A percentile compares a stretch with the other conserved stretches of the same genome.
These are phyloP conservation scores for Suhomyces vadensis DNA, from an alignment of 805 yeast genomes.

Conservation along the genomic window DNA sequence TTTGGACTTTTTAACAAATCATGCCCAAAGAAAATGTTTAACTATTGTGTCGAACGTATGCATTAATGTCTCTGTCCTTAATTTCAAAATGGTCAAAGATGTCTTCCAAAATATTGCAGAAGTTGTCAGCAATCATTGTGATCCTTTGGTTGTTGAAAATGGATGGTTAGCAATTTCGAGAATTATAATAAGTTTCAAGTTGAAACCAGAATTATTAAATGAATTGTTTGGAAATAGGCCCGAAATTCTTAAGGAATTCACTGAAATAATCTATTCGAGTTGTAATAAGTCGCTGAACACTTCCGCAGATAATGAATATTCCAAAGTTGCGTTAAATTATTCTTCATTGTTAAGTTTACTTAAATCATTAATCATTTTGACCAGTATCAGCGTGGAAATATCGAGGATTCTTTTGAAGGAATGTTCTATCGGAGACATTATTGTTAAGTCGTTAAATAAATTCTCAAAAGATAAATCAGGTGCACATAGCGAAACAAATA, in stretches of 20 bases:
- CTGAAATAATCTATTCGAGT: slow-evolving; percentile 24
- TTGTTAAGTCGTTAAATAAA: slow-evolving; percentile 51
- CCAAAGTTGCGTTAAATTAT: slow-evolving; percentile 30
- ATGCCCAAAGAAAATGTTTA: slow-evolving; percentile 83
- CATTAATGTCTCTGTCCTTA: slow-evolving; percentile 42
- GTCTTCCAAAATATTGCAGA: slow-evolving; percentile 61
- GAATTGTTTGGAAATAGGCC: slow-evolving; percentile 31
- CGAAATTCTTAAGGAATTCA: slow-evolving; percentile 24
- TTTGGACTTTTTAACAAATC: slow-evolving; percentile 85
- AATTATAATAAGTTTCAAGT: slow-evolving; percentile 51
- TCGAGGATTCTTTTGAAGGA: slow-evolving; percentile 47
- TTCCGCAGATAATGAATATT: slow-evolving; percentile 12
- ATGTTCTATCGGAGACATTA: slow-evolving; percentile 47
- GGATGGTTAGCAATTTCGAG: slow-evolving; percentile 66
- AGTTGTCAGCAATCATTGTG: slow-evolving; percentile 56
- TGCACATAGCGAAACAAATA: not conserved
- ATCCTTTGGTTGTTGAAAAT: slow-evolving; percentile 58
- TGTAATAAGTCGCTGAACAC: slow-evolving; percentile 26
- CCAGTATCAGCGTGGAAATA: slow-evolving; percentile 44
- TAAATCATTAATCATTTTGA: slow-evolving; percentile 46
- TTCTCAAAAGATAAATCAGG: slow-evolving; percentile 39
- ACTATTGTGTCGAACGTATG: slow-evolving; percentile 72
- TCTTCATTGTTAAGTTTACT: slow-evolving; percentile 43
- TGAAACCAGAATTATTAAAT: slow-evolving; percentile 46
- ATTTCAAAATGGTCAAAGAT: slow-evolving; percentile 51